Evolutionary conservation across 225 moss, liverwort and hornwort genomes (phyloP).

Genomic region (Straminergon stramineum): DNA sequence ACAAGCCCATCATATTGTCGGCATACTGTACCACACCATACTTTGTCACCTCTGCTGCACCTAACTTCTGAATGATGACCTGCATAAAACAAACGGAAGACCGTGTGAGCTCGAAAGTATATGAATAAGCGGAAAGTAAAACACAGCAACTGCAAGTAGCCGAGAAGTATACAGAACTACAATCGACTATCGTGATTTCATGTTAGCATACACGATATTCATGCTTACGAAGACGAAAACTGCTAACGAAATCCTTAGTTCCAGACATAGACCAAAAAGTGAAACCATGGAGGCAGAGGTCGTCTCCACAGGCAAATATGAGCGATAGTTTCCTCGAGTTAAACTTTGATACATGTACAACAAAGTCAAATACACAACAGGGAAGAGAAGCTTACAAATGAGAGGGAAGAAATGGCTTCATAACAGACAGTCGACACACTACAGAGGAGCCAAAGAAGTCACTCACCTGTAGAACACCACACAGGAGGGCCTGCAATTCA

Average conservation of each 20-base stretch:
- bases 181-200: not conserved
- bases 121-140: not conserved
- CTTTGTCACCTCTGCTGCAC: conserved; percentile 30
- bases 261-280: not conserved
- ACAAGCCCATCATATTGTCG: conserved; percentile 49
- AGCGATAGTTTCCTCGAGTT: not conserved
- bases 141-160: not conserved
- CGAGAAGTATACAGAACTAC: not conserved
- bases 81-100: not conserved
- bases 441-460: not conserved
- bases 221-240: not conserved
- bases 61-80: conserved; percentile 54
- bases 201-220: not conserved
- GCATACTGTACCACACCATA: conserved; percentile 46
- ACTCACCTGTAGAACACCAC: conserved; percentile 50
- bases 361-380: not conserved
- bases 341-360: not conserved
- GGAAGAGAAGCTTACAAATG: not conserved
- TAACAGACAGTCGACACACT: not conserved
- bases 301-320: not conserved
- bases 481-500: conserved; percentile 47
- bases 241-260: not conserved
- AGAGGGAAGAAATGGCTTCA: not conserved
- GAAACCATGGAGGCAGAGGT: not conserved
- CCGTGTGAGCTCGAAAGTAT: not conserved